Evolutionary conservation across 1,284 basidiomycete species (phyloP).

Genomic region (Cryptococcus deneoformans): DNA sequence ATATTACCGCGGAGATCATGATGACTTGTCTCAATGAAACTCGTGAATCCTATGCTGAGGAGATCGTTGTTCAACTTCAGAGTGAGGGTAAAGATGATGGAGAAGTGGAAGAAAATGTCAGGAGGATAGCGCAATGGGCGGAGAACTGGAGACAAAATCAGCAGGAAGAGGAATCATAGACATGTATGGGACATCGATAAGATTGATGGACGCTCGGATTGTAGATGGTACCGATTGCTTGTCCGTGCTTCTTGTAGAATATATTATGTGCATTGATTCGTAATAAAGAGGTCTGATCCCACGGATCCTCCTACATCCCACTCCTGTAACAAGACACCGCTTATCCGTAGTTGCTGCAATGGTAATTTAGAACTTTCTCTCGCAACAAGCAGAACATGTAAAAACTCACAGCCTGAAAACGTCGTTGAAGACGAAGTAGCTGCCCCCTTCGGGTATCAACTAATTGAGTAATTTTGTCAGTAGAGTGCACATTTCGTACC

Average conservation of each 20-base stretch:
- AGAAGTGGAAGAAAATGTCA: slow-evolving; percentile 81
- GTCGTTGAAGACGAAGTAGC: slow-evolving; percentile 89
- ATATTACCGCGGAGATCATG: slow-evolving; percentile 99
- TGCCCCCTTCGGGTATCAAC: slow-evolving; percentile 70
- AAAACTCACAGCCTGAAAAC: slow-evolving; percentile 70
- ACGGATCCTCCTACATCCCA: not conserved
- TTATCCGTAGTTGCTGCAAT: slow-evolving; percentile 19
- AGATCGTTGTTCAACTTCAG: slow-evolving; percentile 81
- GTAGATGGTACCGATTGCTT: too few relatives aligned
- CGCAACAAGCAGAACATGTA: not conserved
- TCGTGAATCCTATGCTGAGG: slow-evolving; percentile 72
- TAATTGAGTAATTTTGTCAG: slow-evolving; percentile 7
- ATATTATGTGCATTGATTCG: slow-evolving; percentile 7
- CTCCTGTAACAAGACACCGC: not conserved
- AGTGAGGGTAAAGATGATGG: slow-evolving; percentile 65
- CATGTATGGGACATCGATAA: not conserved
- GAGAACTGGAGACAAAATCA: slow-evolving; percentile 59
- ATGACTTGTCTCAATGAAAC: slow-evolving; percentile 87
- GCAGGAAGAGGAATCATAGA: slow-evolving; percentile 21
- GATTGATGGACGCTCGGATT: too few relatives aligned
- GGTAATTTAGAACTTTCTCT: not conserved
- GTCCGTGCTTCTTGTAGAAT: not conserved
- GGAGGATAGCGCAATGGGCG: slow-evolving; percentile 82
- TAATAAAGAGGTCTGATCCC: not conserved
- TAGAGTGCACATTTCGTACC: not conserved